Percentiles rank a stretch among this genome's conserved stretches.
phyloP scores from a whole-genome alignment of 1,284 basidiomycete species.

The Cutaneotrichosporon sp. region DNA sequence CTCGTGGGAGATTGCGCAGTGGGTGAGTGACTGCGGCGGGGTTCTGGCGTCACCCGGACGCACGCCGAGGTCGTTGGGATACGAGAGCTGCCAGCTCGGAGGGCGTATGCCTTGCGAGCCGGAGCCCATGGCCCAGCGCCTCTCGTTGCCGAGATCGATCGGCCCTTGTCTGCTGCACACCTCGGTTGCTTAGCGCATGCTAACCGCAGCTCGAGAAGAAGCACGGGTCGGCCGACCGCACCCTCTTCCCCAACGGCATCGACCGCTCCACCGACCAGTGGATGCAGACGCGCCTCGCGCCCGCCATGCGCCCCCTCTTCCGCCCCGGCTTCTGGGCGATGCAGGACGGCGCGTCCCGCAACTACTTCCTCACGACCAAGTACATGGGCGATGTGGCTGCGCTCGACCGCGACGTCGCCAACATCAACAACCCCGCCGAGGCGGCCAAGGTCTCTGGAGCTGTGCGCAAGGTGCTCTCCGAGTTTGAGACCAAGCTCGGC shows the following conservation, averaged over 20 bases:
- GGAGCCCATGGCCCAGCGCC: too few species aligned
- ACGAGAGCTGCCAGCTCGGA: too few species aligned
- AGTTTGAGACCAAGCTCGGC: neutral
- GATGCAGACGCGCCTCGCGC: slow-evolving; percentile 30
- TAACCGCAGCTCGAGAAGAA: slow-evolving; percentile 33
- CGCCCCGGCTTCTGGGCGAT: slow-evolving; percentile 15
- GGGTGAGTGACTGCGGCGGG: slow-evolving; percentile 31
- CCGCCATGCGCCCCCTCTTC: slow-evolving; percentile 27
- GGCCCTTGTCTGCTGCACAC: too few species aligned
- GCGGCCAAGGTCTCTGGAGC: neutral
- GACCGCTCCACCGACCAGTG: slow-evolving; percentile 30
- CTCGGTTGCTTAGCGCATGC: neutral
- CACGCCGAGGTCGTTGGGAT: too few species aligned
- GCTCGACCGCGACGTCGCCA: neutral
- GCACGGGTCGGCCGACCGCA: slow-evolving; percentile 29
- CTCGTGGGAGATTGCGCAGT: slow-evolving; percentile 40
- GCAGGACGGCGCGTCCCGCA: slow-evolving; percentile 16
- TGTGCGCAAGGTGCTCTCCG: neutral
- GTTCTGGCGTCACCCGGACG: too few species aligned
- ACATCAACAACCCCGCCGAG: neutral
- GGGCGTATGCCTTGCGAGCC: too few species aligned
- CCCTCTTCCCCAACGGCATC: slow-evolving; percentile 29
- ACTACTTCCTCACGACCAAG: slow-evolving; percentile 32
- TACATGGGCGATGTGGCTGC: slow-evolving; percentile 20
- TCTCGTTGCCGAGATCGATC: too few species aligned